A percentile compares a stretch with the other conserved stretches of the same genome.
These are phyloP conservation scores for Neoboletus subvelutipes DNA, from an alignment of 768 basidiomycete species.

Conservation along the genomic window DNA sequence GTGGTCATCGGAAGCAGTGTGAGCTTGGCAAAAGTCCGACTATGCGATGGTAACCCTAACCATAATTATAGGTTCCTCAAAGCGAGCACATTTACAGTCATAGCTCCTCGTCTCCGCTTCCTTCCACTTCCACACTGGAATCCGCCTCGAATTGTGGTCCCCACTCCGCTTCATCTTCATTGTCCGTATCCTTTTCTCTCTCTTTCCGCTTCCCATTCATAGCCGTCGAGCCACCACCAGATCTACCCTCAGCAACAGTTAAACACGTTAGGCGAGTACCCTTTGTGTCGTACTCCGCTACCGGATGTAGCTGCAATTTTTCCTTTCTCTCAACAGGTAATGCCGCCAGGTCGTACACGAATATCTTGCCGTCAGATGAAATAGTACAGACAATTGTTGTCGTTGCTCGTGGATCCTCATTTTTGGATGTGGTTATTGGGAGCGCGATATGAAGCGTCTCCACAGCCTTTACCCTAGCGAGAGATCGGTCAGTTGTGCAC, in stretches of 20 bases:
- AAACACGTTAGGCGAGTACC: conserved; percentile 83
- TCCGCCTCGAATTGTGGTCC: conserved; percentile 19
- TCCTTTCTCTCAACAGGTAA: conserved; percentile 37
- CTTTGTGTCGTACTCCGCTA: conserved; percentile 77
- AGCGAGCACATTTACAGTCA: not conserved
- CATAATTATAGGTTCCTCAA: conserved; percentile 13
- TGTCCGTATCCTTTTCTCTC: conserved; percentile 30
- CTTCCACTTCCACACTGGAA: conserved; percentile 16
- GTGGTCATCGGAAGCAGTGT: not conserved
- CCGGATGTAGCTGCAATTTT: conserved; percentile 46
- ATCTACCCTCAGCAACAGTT: conserved; percentile 54
- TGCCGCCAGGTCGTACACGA: conserved; percentile 66
- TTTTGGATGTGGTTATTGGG: conserved; percentile 33
- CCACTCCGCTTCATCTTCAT: conserved; percentile 33
- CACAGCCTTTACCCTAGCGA: conserved; percentile 73
- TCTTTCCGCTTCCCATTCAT: conserved; percentile 40
- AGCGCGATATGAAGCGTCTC: conserved; percentile 63
- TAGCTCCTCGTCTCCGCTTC: conserved; percentile 19
- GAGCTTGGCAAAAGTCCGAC: not conserved
- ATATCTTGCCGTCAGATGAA: conserved; percentile 88
- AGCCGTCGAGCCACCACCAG: conserved; percentile 11
- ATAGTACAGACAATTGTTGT: conserved; percentile 72
- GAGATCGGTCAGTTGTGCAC: conserved; percentile 1
- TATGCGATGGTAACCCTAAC: conserved; percentile 16
- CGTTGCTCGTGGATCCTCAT: conserved; percentile 28